Evolutionary conservation across 2,329 filamentous ascomycete genomes (phyloP).

Genomic region (Penicillium sp.): DNA sequence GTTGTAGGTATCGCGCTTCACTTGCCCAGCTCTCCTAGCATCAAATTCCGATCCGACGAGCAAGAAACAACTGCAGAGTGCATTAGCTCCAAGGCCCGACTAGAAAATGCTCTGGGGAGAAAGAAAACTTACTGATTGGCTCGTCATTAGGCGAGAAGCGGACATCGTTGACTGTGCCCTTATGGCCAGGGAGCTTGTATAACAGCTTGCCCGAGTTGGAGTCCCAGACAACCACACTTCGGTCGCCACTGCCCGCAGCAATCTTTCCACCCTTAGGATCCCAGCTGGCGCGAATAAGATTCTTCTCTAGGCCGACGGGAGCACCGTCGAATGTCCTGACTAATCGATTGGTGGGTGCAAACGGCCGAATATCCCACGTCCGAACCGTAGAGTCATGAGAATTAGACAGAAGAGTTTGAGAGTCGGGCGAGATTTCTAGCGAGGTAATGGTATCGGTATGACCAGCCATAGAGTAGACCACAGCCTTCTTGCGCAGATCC

Average conservation of each 20-base stretch:
- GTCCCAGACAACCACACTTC: conserved; percentile 90
- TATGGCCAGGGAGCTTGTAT: conserved; percentile 94
- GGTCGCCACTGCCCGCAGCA: conserved; percentile 85
- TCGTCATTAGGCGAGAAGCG: conserved; percentile 85
- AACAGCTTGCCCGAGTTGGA: conserved; percentile 83
- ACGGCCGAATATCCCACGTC: conserved; percentile 95
- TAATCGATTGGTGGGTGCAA: conserved; percentile 83
- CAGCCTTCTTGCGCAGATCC: conserved; percentile 89
- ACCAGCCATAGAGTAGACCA: conserved; percentile 84
- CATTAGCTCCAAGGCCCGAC: conserved; percentile 23
- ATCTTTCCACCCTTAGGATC: conserved; percentile 83
- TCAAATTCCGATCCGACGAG: conserved; percentile 83
- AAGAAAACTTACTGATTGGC: conserved; percentile 73
- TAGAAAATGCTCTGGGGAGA: background rate
- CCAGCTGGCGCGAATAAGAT: conserved; percentile 89
- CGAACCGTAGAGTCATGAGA: conserved; percentile 91
- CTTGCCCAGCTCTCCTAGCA: conserved; percentile 79
- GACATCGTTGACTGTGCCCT: conserved; percentile 91
- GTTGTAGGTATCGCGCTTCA: conserved; percentile 42
- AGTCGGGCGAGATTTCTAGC: conserved; percentile 87
- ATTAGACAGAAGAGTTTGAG: conserved; percentile 86
- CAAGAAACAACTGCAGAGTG: conserved; percentile 72
- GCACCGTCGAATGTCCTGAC: conserved; percentile 93
- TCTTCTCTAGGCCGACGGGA: conserved; percentile 83
- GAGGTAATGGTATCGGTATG: conserved; percentile 93